Conservation (phyloP, 2,329 filamentous ascomycete species). For the Ophioceras dolichostomum region DNA sequence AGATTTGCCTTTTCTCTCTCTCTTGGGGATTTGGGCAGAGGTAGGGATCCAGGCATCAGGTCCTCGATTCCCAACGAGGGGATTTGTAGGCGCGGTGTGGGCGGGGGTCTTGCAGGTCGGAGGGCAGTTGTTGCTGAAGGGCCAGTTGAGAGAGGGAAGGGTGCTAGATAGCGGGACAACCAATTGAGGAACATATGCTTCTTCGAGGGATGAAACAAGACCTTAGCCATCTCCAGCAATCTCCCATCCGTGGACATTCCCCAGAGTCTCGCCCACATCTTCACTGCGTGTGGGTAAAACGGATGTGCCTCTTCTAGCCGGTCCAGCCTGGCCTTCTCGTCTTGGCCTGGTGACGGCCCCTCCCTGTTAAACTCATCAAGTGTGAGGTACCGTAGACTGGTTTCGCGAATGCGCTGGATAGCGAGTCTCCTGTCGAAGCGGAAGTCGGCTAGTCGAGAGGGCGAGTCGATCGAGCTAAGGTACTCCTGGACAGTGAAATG, state of each 20-base stretch:
- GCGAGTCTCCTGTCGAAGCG: background rate
- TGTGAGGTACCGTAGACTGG: background rate
- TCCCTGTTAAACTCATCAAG: background rate
- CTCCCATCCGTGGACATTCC: background rate
- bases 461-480: background rate
- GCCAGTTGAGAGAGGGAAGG: too few species aligned
- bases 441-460: background rate
- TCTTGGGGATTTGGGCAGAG: too few species aligned
- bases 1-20: too few species aligned
- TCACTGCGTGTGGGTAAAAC: background rate
- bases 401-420: background rate
- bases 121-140: too few species aligned
- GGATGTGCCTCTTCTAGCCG: background rate
- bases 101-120: too few species aligned
- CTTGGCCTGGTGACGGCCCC: background rate
- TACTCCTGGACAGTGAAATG: constrained; percentile 2
- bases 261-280: background rate
- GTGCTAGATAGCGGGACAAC: background rate
- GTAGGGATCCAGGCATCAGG: background rate
- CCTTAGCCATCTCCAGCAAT: background rate
- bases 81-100: background rate
- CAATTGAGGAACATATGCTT: background rate
- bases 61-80: background rate
- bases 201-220: background rate
- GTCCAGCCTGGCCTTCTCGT: background rate